Evolutionary conservation across 306 rosid genomes (phyloP), one percentile per base, ranked within the genome.

Genomic region (Trifolium subterraneum): DNA sequence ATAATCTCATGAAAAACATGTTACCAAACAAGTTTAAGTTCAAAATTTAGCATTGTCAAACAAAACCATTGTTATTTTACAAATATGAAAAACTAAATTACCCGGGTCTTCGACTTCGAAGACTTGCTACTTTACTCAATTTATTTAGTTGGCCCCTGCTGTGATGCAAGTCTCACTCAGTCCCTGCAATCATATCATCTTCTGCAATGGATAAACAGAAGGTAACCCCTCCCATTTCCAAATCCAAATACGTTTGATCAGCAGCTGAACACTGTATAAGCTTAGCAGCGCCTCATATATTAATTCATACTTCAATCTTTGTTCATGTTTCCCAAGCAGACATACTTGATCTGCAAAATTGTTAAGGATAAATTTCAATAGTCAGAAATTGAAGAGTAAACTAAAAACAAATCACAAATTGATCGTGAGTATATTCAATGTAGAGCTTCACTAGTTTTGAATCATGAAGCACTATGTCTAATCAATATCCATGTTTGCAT

Each of bases 291-390:
- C 41, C 67, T 78, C 79, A 12, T 33, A 38, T 10, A 25, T 33
- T 38, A 44, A 76, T 79, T 50, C 63, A 75, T 63, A 54, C 79
- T 79, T 89, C 88, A 91, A 14, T 75, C 81, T 65, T 83, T 74
- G 82, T 72, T 83, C 94, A 94, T 87, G 82, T 88, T 90, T 79
- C 99, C 98, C 88, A 94, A 22, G 89, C 99, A 94, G 7, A 94
- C 84, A 54, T 94, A 94, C 69, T 94, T 92, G 31, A 92, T 72
- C 98, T 94, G 90, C 73, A 82, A 78, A 33, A 23, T 62, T 50
- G 60, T 22, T 0, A 48, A 55, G 63, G 6, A 68, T 38, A 51
- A 54, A 64, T n/a, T 31, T 35, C 63, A 41, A 68, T 36, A 22
- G 29, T 52, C 18, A 74, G 6, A 78, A 41, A 64, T 29, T 61